Conservation (phyloP, 1,284 basidiomycete genomes). For the Ustilago hordei region DNA sequence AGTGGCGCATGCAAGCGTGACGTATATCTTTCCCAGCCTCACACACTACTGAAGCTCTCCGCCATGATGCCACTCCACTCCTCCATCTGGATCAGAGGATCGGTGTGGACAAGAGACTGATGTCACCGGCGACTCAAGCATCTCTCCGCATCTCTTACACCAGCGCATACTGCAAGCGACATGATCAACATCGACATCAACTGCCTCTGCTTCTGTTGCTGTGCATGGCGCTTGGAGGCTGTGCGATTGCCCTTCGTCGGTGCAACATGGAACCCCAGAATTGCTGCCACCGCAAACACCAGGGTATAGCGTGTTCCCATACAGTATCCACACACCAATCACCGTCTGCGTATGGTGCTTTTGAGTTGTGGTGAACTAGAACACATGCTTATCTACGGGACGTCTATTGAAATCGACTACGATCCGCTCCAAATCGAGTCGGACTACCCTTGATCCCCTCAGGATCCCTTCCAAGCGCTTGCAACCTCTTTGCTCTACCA, state of each 20-base stretch:
- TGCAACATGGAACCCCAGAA: too few relatives aligned
- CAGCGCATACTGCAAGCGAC: not conserved
- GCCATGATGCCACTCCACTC: not conserved
- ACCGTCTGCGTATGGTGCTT: not conserved
- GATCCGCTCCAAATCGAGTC: not conserved
- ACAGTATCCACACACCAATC: not conserved
- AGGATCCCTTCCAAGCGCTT: conserved; percentile 37
- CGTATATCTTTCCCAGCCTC: not conserved
- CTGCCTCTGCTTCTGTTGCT: too few relatives aligned
- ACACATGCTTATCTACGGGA: not conserved
- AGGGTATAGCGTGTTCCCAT: not conserved
- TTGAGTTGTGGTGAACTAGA: not conserved
- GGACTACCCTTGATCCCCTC: conserved; percentile 2
- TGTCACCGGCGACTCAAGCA: not conserved
- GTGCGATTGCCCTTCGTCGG: not conserved
- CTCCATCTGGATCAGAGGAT: not conserved
- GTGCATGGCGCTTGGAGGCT: too few relatives aligned
- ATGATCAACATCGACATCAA: not conserved
- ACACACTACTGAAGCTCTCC: not conserved
- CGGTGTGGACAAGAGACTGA: not conserved
- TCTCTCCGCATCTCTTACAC: not conserved
- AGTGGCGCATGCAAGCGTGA: not conserved
- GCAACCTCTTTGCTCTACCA: conserved; percentile 55
- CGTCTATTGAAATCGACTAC: not conserved
- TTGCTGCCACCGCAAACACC: not conserved